Percentiles rank a stretch among this genome's conserved stretches.
Conservation (phyloP, 805 yeast genomes). For the Barnettozyma siamensis region DNA sequence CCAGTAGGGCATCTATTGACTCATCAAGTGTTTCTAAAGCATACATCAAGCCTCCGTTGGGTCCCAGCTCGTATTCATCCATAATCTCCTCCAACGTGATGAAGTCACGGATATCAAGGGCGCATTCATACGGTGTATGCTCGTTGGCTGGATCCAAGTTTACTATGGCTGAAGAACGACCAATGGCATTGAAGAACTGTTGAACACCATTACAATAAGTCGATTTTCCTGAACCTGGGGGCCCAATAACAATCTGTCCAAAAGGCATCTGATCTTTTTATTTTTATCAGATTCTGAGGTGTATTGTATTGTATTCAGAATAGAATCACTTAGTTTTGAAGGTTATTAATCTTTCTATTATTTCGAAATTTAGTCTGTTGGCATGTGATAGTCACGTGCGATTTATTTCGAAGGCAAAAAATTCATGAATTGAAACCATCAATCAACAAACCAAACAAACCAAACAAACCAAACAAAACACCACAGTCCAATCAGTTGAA, state of each 20-base stretch:
- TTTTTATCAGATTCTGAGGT: too few species aligned
- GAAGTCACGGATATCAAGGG: constrained; percentile 73
- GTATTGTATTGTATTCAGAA: too few species aligned
- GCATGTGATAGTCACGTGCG: too few species aligned
- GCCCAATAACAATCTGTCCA: constrained; percentile 94
- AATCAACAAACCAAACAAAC: too few species aligned
- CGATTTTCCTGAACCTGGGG: constrained; percentile 97
- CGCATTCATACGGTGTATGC: constrained; percentile 59
- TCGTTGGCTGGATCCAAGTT: constrained; percentile 95
- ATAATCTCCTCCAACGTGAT: constrained; percentile 72
- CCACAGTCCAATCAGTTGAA: too few species aligned
- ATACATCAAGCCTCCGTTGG: constrained; percentile 84
- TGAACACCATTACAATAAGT: constrained; percentile 91
- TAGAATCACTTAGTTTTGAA: too few species aligned
- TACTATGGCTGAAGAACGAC: constrained; percentile 77
- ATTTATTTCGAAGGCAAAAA: constrained; percentile 5
- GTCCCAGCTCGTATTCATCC: constrained; percentile 69
- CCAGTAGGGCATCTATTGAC: constrained; percentile 52
- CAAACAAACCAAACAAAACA: too few species aligned
- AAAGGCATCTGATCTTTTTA: constrained; percentile 57
- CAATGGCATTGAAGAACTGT: constrained; percentile 91
- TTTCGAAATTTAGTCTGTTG: too few species aligned
- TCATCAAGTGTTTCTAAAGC: constrained; percentile 68
- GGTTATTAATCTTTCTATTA: too few species aligned
- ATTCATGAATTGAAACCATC: too few species aligned